Base-by-base conservation (phyloP, 441 rosid species). In the Corymbia calophylla region DNA sequence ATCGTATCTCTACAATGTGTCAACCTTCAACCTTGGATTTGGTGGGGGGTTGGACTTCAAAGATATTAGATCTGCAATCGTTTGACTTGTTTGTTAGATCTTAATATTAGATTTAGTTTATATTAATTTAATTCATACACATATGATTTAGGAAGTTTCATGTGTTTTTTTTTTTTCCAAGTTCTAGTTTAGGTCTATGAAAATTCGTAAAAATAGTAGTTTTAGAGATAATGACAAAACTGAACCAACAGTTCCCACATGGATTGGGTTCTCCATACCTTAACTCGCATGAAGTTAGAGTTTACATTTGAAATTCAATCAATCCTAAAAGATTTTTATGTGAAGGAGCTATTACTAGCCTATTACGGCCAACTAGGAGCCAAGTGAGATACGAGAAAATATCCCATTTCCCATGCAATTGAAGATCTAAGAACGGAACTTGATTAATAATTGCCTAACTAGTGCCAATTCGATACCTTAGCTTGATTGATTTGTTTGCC, bases 211-310 rank as follows among this genome's bases (percentile, higher is more conserved):
- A 58, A 10, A 58, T 3, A 58, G 64, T 58, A 6, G n/a, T 1
- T 25, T 58, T 25, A 25, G 64, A 25, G 29, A 10, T 58, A 0
- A 58, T 58, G 64, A 23, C 29, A 1, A 58, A 58, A 29, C 29
- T 58, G 62, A 29, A 58, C 62, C 29, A 14, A 58, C 3, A 11
- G 29, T 58, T 23, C 29, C 13, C 62, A 58, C 29, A 25, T 58
- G 64, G 14, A 23, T 58, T 58, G n/a, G 29, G n/a, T 1, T 58
- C 64, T 58, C n/a, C 14, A 25, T 9, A 58, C n/a, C 64, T 58
- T 58, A 25, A 10, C 64, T 58, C 3, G 29, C 64, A 25, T 29
- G 0, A 2, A 0, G n/a, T 58, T 58, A 58, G 0, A 25, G 3
- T 58, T 27, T 58, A 58, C 64, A 58, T 58, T 10, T 2, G 6